A percentile compares a stretch with the other conserved stretches of the same genome.
phyloP scores from a whole-genome alignment of 2,329 filamentous ascomycete species.

The Xylaria sp. region DNA sequence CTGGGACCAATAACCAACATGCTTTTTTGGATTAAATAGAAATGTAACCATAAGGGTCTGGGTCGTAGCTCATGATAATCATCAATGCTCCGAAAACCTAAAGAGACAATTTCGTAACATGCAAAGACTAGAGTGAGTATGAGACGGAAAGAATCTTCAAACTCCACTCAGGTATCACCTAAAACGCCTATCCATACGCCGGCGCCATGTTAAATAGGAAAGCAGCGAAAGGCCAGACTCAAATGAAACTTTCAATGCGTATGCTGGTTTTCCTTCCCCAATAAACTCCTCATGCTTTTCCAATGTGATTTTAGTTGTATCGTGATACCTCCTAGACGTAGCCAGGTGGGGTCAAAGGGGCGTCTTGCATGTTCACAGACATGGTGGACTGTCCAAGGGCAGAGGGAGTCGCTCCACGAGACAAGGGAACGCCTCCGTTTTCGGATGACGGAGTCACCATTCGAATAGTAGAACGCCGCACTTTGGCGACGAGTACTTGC shows the following conservation, averaged over 20 bases:
- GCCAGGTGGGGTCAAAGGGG: conserved; percentile 35
- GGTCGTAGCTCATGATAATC: conserved; percentile 34
- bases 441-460: conserved; percentile 63
- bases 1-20: neutral
- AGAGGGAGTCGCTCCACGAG: conserved; percentile 46
- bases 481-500: conserved; percentile 82
- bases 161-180: conserved; percentile 38
- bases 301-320: neutral
- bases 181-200: conserved; percentile 31
- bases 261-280: conserved; percentile 2
- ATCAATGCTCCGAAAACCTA: conserved; percentile 21
- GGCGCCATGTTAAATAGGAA: conserved; percentile 11
- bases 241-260: conserved; percentile 9
- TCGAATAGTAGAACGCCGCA: conserved; percentile 51
- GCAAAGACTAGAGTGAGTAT: conserved; percentile 15
- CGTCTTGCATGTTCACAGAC: conserved; percentile 36
- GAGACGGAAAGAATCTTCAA: conserved; percentile 3
- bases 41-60: conserved; percentile 16
- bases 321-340: conserved; percentile 22
- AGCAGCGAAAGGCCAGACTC: neutral
- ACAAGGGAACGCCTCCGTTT: conserved; percentile 57
- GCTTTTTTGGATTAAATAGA: conserved; percentile 21
- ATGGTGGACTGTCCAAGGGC: conserved; percentile 33
- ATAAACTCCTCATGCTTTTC: conserved; percentile 5
- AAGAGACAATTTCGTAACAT: conserved; percentile 16